Evolutionary conservation across 2,329 filamentous ascomycete genomes (phyloP), one percentile per base, ranked within the genome.

Genomic region (Dactylonectria macrodidyma): DNA sequence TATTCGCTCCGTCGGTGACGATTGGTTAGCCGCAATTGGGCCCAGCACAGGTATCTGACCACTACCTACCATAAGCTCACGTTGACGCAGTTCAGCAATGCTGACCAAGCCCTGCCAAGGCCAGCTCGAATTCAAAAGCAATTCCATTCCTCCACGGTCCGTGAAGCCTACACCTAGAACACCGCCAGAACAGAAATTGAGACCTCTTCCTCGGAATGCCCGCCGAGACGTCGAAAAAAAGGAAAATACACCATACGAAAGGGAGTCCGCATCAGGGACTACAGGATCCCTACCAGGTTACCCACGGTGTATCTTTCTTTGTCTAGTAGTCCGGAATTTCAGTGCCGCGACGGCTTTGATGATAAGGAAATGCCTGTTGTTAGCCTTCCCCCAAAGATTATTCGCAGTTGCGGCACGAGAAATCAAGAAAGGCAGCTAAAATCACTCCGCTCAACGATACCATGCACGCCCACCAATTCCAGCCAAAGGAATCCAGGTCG

Each of bases 331-430:
- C 44, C 51, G 3, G 71, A 75, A 34, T 79, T 75, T 7, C 76
- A 76, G 36, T 79, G 78, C 24, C 70, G 77, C 10, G 79, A 81
- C 64, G 77, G 78, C 0, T 80, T 81, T 41, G 67, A 77, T 19
- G 44, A 26, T 14, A 55, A 58, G 5, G 78, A 80, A 47, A 48
- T 59, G 16, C 70, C 64, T 2, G 61, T 66, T 10, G 62, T 63
- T 2, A 59, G 68, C 16, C 68, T 74, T 10, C 56, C 62, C 34
- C 64, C 63, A 7, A 75, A 76, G 63, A 36, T 7, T 2, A 16
- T 22, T 2, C 48, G 11, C 3, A 16, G 38, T 1, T 24, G 9
- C 4, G 1, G 30, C 5, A 50, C 11, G 24, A 48, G 50, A 12
- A 22, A 3, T 5, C 14, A 8, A 16, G 14, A 51, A 1, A 2